Evolutionary conservation across 2,329 filamentous ascomycete genomes (phyloP), one percentile per base, ranked within the genome.

Genomic region (Epichloe scottii): DNA sequence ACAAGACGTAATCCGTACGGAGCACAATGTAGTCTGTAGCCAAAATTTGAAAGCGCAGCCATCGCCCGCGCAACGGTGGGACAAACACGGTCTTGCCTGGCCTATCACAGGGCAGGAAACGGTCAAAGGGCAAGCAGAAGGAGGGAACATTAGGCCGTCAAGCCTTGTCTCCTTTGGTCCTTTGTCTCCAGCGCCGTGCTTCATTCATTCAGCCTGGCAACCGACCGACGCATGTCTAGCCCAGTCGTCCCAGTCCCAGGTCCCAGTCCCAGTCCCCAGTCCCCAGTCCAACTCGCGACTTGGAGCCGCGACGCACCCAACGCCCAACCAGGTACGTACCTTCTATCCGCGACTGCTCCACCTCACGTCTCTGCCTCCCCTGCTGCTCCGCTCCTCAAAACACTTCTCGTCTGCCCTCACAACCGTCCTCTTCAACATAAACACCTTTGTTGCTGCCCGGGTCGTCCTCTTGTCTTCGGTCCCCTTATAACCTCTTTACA

Each of bases 311-410:
- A 46, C 46, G 44, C 48, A 41, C n/a, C 47, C 34, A 35, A 33
- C 42, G 21, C 26, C 49, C 38, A 39, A 19, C 4, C 42, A 38
- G 35, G 34, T 46, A 57, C 56, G 53, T 57, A 56, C 54, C 54
- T 44, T 49, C 38, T 17, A 51, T 46, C 47, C 56, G 56, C 56
- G 56, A 55, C 53, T 41, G 51, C 45, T 51, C 53, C 56, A 56
- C 54, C 45, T 42, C 54, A 54, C 56, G 51, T 59, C 58, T 56
- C 59, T 56, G 54, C 55, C 62, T 59, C 58, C 57, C 64, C 56
- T 62, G 59, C 60, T 57, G 54, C 59, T 61, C 59, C 61, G 58
- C 63, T 64, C 58, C 60, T 65, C 63, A 67, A 67, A 66, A 67
- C 64, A 67, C 61, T 60, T 61, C 62, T 53, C 62, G 61, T 60